Base-by-base conservation (phyloP, 208 protist genomes). In the Leishmania arabica region DNA sequence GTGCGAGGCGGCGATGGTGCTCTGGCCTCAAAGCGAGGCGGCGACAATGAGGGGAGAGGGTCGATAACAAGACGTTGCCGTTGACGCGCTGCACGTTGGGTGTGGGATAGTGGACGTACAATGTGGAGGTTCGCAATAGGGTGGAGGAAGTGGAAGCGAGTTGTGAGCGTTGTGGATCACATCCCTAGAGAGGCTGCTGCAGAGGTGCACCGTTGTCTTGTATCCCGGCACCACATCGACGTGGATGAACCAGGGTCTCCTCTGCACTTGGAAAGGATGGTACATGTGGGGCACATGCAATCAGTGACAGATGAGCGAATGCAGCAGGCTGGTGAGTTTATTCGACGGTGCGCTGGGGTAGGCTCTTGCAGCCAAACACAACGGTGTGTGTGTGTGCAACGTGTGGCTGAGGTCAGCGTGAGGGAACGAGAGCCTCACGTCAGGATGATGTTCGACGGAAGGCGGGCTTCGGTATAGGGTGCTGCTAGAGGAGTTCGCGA, bases 1-100 rank as follows among this genome's bases (percentile, higher is more conserved):
- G 82, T 95, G 89, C 0, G 68, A 27, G 0, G 37, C 27, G 17
- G 93, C 89, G 7, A 97, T 72, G 4, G 83, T 89, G 80, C 62
- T 64, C 34, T 69, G 1, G 64, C 71, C 65, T 27, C 72, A 83
- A 21, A 79, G 51, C 19, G 73, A 51, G 34, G 62, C 75, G 27
- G 42, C 24, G 19, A 6, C 31, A 9, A 83, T 74, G 51, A 45
- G 40, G 37, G 82, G 45, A 47, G 45, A 13, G 45, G 45, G 45
- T 8, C 54, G 19, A 34, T 34, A 1, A 37, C 34, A 3, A 13
- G 49, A 65, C 62, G 64, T 58, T 51, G 64, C 76, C 76, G 64
- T 34, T 79, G 5, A 84, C 13, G 17, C 70, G 82, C 17, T 84
- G 56, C 21, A 95, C 88, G 65, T 69, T 79, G 47, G n/a, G 60